These are phyloP conservation scores for Ulota crispa DNA, from an alignment of 225 moss, liverwort and hornwort species.

Conservation along the genomic window DNA sequence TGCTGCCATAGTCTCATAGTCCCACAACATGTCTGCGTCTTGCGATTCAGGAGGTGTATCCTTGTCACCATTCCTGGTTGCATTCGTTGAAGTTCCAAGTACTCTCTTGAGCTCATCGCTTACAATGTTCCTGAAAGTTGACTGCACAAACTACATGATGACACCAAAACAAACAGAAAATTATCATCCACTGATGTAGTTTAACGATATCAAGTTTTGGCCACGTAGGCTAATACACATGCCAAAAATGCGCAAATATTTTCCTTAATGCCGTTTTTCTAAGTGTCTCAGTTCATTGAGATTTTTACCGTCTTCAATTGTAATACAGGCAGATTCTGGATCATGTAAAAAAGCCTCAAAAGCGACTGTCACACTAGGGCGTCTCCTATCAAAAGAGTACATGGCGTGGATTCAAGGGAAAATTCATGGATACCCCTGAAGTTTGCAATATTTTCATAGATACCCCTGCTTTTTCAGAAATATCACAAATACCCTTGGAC, in stretches of 20 bases:
- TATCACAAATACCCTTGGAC: no score
- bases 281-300: background rate
- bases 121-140: slow-evolving; percentile 77
- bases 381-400: background rate
- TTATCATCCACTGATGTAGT: background rate
- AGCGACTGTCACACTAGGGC: background rate
- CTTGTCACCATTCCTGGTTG: slow-evolving; percentile 24
- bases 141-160: slow-evolving; percentile 60
- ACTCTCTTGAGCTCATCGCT: slow-evolving; percentile 86
- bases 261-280: background rate
- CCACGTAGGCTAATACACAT: background rate
- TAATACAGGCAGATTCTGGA: background rate
- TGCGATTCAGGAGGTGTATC: slow-evolving; percentile 37
- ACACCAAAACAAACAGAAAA: slow-evolving; percentile 9
- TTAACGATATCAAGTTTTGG: background rate
- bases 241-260: background rate
- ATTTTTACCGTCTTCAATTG: background rate
- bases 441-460: no score
- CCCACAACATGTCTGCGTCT: slow-evolving; percentile 88
- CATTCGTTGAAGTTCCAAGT: slow-evolving; percentile 39
- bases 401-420: background rate
- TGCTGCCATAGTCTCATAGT: slow-evolving; percentile 66
- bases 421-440: no score
- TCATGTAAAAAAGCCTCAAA: background rate
- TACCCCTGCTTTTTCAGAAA: no score